Percentiles rank a stretch among this genome's conserved stretches.
phyloP scores from a whole-genome alignment of 208 protist genomes.

The Leishmania mexicana region DNA sequence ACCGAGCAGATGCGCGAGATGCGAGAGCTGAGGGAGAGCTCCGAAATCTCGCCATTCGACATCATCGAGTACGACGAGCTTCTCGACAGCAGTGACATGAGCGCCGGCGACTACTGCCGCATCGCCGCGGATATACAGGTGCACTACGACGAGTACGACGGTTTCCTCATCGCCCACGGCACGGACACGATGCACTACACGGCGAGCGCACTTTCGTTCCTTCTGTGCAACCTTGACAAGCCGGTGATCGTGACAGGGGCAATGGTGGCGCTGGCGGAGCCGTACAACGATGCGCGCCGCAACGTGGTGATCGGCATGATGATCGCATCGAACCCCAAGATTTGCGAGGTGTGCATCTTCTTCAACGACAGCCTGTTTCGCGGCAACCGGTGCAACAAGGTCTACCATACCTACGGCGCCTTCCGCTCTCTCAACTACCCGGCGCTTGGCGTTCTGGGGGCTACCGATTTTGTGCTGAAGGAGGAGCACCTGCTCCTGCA shows the following conservation, averaged over 20 bases:
- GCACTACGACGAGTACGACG: conserved; percentile 94
- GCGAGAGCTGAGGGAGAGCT: conserved; percentile 46
- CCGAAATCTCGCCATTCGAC: conserved; percentile 67
- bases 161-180: conserved; percentile 96
- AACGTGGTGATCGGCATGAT: conserved; percentile 90
- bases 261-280: conserved; percentile 90
- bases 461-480: conserved; percentile 54
- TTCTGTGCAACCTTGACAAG: conserved; percentile 96
- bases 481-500: conserved; percentile 57
- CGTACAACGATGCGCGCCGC: conserved; percentile 88
- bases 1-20: conserved; percentile 68
- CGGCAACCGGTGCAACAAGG: conserved; percentile 93
- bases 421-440: conserved; percentile 92
- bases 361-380: conserved; percentile 94
- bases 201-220: conserved; percentile 95
- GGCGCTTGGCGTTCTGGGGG: conserved; percentile 86
- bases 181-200: conserved; percentile 99
- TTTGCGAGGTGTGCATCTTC: conserved; percentile 96
- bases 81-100: conserved; percentile 90
- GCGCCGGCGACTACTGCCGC: conserved; percentile 65
- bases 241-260: conserved; percentile 96
- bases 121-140: conserved; percentile 72
- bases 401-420: conserved; percentile 82
- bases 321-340: conserved; percentile 76
- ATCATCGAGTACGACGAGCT: conserved; percentile 82